Conservation (phyloP, 306 rosid species). For the Datisca glomerata region DNA sequence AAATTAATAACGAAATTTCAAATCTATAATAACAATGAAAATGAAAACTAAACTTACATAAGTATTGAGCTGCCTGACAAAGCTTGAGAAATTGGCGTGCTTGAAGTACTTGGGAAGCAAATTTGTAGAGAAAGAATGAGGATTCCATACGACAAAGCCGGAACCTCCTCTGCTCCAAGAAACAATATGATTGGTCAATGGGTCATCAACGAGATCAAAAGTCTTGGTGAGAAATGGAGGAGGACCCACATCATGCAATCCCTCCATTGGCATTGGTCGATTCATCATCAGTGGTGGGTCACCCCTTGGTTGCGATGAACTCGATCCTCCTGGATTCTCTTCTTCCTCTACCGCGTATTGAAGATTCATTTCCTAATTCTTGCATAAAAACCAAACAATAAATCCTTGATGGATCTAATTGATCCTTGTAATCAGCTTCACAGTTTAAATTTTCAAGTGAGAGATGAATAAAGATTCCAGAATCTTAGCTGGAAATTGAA, state of each 20-base stretch:
- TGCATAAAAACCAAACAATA: no score
- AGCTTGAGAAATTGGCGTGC: conserved; percentile 87
- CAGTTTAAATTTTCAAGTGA: no score
- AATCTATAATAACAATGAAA: no score
- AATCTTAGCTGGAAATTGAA: no score
- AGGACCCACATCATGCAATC: conserved; percentile 71
- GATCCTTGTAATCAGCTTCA: no score
- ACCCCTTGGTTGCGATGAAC: conserved; percentile 19
- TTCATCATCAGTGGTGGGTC: conserved; percentile 12
- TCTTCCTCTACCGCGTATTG: conserved; percentile 47
- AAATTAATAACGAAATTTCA: no score
- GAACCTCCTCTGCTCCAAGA: conserved; percentile 71
- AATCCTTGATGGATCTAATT: no score
- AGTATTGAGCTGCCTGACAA: conserved; percentile 87
- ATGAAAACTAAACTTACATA: conserved; percentile 43
- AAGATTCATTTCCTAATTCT: conserved; percentile 29
- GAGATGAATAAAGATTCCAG: no score
- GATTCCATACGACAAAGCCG: conserved; percentile 83
- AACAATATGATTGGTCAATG: conserved; percentile 35
- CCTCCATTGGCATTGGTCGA: conserved; percentile 70
- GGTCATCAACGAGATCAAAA: conserved; percentile 72
- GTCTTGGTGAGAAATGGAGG: conserved; percentile 91
- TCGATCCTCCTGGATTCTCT: conserved; percentile 34
- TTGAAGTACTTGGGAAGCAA: conserved; percentile 72
- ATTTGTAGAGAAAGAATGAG: conserved; percentile 40